phyloP scores from a whole-genome alignment of 2,329 filamentous ascomycete species.

The Ophiostoma piceae region DNA sequence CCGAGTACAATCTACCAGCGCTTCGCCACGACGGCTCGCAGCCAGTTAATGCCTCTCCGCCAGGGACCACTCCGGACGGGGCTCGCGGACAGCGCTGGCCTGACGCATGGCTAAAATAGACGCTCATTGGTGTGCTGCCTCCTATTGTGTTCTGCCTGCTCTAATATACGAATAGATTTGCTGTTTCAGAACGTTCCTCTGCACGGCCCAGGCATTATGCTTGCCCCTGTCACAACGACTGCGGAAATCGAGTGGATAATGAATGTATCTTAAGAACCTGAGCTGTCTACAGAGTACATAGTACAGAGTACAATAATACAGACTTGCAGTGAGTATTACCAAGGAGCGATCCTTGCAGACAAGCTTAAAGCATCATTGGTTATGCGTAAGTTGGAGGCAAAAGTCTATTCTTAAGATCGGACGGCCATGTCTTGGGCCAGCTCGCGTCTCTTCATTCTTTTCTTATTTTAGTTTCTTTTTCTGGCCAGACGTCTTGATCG shows the following conservation, averaged over 20 bases:
- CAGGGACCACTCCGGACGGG: not conserved
- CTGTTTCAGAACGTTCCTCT: not conserved
- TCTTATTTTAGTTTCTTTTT: not conserved
- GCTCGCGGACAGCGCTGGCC: not conserved
- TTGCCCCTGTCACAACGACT: not conserved
- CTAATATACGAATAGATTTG: not conserved
- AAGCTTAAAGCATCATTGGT: not conserved
- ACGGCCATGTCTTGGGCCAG: not conserved
- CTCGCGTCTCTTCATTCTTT: not conserved
- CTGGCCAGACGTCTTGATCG: not conserved
- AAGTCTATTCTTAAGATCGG: not conserved
- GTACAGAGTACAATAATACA: too few relatives aligned
- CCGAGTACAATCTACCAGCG: not conserved
- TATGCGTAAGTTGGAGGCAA: not conserved
- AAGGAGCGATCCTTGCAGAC: not conserved
- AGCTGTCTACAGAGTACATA: too few relatives aligned
- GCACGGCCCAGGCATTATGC: not conserved
- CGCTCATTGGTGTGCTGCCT: not conserved
- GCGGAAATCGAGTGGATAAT: not conserved
- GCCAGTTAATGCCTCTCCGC: constrained; percentile 7
- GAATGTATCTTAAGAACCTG: too few relatives aligned
- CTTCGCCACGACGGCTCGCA: not conserved
- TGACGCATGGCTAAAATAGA: not conserved
- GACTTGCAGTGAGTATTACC: not conserved
- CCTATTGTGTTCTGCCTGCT: not conserved